Percentiles rank a stretch among this genome's conserved stretches.
phyloP scores from a whole-genome alignment of 2,329 filamentous ascomycete genomes.

The Geosmithia putterillii region DNA sequence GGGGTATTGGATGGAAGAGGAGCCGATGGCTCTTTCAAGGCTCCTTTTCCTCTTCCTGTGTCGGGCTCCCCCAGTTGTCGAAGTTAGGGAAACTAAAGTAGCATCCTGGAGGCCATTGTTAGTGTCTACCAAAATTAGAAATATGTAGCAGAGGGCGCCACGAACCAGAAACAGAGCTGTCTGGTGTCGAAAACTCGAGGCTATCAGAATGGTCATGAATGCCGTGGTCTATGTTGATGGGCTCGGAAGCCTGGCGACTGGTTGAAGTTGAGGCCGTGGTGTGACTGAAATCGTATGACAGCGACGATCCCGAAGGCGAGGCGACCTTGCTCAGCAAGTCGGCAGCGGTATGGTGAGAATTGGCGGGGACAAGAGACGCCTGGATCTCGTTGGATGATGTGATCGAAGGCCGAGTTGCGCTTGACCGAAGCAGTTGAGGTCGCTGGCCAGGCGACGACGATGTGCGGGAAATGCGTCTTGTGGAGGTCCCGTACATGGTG shows the following conservation, averaged over 20 bases:
- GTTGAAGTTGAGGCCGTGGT: background rate
- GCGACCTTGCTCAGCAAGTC: slow-evolving; percentile 43
- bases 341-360: slow-evolving; percentile 26
- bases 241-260: background rate
- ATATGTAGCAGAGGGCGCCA: background rate
- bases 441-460: slow-evolving; percentile 20
- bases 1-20: background rate
- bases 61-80: slow-evolving; percentile 47
- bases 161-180: slow-evolving; percentile 1
- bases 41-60: slow-evolving; percentile 6
- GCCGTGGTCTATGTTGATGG: slow-evolving; percentile 1
- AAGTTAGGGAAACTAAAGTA: slow-evolving; percentile 68
- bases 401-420: slow-evolving; percentile 44
- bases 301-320: background rate
- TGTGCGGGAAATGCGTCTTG: background rate
- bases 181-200: background rate
- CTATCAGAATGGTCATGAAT: background rate
- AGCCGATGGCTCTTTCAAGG: background rate
- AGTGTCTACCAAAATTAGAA: background rate
- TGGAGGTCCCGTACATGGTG: background rate
- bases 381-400: slow-evolving; percentile 37
- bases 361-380: slow-evolving; percentile 26
- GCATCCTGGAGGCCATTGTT: slow-evolving; percentile 10
- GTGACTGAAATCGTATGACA: background rate
- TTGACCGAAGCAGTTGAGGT: slow-evolving; percentile 41